Percentiles rank a stretch among this genome's conserved stretches.
phyloP scores from a whole-genome alignment of 2,329 filamentous ascomycete genomes.

The Hypoxylon rubiginosum region DNA sequence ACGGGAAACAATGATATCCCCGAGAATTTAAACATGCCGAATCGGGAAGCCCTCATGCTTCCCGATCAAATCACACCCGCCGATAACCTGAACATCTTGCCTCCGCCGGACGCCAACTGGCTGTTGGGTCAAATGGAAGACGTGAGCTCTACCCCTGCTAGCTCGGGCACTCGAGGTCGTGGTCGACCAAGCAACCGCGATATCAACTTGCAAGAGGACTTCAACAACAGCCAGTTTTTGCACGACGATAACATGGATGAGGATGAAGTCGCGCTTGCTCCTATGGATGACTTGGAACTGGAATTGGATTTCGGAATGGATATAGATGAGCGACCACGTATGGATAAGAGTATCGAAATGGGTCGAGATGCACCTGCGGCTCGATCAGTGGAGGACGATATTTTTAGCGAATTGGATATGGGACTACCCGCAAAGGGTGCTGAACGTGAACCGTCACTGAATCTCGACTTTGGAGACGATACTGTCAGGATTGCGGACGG shows the following conservation, averaged over 20 bases:
- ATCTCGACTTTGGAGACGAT: slow-evolving; percentile 66
- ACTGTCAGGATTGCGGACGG: slow-evolving; percentile 72
- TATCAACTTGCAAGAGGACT: slow-evolving; percentile 77
- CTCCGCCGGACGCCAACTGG: slow-evolving; percentile 89
- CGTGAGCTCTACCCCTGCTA: slow-evolving; percentile 65
- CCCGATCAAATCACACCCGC: slow-evolving; percentile 94
- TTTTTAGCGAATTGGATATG: slow-evolving; percentile 74
- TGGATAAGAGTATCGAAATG: slow-evolving; percentile 81
- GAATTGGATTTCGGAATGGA: slow-evolving; percentile 82
- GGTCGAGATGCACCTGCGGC: slow-evolving; percentile 86
- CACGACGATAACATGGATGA: slow-evolving; percentile 73
- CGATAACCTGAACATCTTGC: slow-evolving; percentile 81
- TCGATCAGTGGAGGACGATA: slow-evolving; percentile 76
- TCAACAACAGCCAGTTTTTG: slow-evolving; percentile 84
- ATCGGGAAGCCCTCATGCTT: slow-evolving; percentile 87
- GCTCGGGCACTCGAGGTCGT: slow-evolving; percentile 67
- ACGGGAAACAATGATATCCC: slow-evolving; percentile 96
- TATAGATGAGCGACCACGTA: slow-evolving; percentile 72
- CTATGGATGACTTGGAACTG: slow-evolving; percentile 76
- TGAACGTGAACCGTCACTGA: slow-evolving; percentile 68
- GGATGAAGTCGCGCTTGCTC: slow-evolving; percentile 68
- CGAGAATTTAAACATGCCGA: slow-evolving; percentile 82
- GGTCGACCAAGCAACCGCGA: slow-evolving; percentile 67
- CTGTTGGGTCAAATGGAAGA: slow-evolving; percentile 82
- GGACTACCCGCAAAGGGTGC: slow-evolving; percentile 68